Evolutionary conservation across 768 basidiomycete species (phyloP).

Genomic region (Rhizopogon roseolus): DNA sequence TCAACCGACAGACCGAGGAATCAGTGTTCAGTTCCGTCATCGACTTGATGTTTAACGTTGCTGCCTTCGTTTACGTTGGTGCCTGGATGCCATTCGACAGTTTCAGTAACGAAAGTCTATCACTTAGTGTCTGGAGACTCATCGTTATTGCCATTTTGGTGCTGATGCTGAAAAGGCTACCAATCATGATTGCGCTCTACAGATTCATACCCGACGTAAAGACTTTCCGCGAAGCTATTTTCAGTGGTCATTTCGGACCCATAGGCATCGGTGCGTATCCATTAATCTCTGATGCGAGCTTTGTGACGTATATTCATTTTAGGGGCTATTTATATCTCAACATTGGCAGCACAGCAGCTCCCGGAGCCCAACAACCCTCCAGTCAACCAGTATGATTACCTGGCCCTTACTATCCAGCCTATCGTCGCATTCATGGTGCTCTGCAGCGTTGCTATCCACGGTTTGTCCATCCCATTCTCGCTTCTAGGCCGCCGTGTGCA

Average conservation of each 20-base stretch:
- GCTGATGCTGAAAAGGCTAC: constrained; percentile 79
- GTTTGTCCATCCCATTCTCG: constrained; percentile 92
- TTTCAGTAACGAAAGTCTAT: constrained; percentile 63
- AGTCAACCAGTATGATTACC: constrained; percentile 52
- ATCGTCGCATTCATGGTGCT: constrained; percentile 95
- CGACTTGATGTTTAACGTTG: constrained; percentile 92
- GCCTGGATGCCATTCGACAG: constrained; percentile 94
- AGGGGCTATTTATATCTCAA: constrained; percentile 93
- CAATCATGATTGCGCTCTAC: constrained; percentile 79
- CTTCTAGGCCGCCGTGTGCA: constrained; percentile 91
- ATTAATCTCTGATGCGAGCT: constrained; percentile 1
- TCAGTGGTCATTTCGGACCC: constrained; percentile 94
- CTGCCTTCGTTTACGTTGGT: constrained; percentile 93
- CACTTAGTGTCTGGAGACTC: constrained; percentile 79
- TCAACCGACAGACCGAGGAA: constrained; percentile 91
- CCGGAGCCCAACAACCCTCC: constrained; percentile 41
- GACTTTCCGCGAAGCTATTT: constrained; percentile 88
- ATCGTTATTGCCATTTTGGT: constrained; percentile 79
- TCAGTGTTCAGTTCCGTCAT: constrained; percentile 94
- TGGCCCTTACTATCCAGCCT: constrained; percentile 80
- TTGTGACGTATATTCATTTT: constrained; percentile 6
- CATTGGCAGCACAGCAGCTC: constrained; percentile 65
- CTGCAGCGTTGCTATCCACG: constrained; percentile 82
- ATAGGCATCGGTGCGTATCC: constrained; percentile 61
- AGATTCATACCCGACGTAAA: constrained; percentile 96